phyloP scores from a whole-genome alignment of 2,329 filamentous ascomycete genomes.

The Lachnellula occidentalis region DNA sequence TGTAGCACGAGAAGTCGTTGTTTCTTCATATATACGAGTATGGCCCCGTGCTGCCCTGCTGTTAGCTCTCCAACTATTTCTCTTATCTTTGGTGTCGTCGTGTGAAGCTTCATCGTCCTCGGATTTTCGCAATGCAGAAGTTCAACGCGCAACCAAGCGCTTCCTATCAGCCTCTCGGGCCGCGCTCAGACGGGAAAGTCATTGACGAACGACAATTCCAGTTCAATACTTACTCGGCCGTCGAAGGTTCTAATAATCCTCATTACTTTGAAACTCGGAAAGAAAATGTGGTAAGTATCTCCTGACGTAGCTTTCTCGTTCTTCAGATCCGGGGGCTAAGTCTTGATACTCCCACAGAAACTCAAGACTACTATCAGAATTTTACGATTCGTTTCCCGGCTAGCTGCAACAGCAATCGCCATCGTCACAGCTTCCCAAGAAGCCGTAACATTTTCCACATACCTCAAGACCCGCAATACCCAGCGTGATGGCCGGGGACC shows the following conservation, averaged over 20 bases:
- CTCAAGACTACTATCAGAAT: neutral
- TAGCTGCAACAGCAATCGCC: neutral
- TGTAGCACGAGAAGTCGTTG: neutral
- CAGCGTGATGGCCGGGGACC: conserved; percentile 9
- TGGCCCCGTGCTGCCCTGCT: neutral
- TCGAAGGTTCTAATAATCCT: neutral
- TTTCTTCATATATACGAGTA: neutral
- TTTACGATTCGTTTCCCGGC: neutral
- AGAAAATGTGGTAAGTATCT: neutral
- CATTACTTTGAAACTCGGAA: neutral
- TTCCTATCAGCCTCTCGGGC: neutral
- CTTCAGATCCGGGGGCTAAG: neutral
- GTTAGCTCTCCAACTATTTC: neutral
- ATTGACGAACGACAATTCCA: neutral
- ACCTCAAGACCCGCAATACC: conserved; percentile 5
- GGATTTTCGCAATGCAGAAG: neutral
- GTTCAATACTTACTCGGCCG: neutral
- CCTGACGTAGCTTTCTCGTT: neutral
- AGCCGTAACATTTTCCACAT: conserved; percentile 9
- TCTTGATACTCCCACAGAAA: neutral
- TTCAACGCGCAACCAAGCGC: neutral
- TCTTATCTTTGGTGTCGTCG: neutral
- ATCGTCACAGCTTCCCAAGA: conserved; percentile 7
- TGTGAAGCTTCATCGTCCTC: neutral
- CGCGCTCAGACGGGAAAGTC: neutral